Percentiles rank a stretch among this genome's conserved stretches.
Evolutionary conservation across 257 asterid genomes (phyloP).

Genomic region (Galeopsis tetrahit): DNA sequence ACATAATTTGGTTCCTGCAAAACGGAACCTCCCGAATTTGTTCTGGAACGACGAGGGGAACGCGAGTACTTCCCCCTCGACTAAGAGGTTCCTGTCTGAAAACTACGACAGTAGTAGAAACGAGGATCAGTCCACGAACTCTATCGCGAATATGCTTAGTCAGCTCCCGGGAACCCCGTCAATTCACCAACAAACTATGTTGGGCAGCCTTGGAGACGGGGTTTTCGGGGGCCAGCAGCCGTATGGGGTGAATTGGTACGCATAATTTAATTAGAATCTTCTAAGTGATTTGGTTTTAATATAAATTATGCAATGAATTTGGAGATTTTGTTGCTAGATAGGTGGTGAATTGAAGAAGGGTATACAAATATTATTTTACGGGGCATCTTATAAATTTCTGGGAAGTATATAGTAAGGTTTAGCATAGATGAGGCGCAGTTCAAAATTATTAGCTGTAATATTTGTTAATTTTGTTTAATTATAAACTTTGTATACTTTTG

Average conservation of each 20-base stretch:
- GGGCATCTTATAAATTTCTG: conserved; percentile 9
- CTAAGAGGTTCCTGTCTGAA: conserved; percentile 56
- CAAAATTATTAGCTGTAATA: conserved; percentile 33
- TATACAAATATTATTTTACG: conserved; percentile 28
- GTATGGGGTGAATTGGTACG: conserved; percentile 63
- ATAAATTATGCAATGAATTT: background rate
- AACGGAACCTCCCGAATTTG: conserved; percentile 42
- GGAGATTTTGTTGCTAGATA: conserved; percentile 37
- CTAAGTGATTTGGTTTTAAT: background rate
- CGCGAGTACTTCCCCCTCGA: conserved; percentile 41
- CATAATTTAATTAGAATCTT: conserved; percentile 24
- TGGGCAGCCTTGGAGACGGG: conserved; percentile 70
- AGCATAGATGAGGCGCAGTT: conserved; percentile 45
- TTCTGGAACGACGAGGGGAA: conserved; percentile 59
- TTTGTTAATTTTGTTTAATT: conserved; percentile 27
- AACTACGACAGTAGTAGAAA: conserved; percentile 26
- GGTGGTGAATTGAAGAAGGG: background rate
- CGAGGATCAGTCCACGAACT: conserved; percentile 46
- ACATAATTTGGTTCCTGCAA: conserved; percentile 40
- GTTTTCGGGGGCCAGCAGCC: conserved; percentile 51
- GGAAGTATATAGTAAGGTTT: conserved; percentile 14
- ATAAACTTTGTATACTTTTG: conserved; percentile 22
- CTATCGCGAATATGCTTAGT: conserved; percentile 54
- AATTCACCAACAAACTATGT: conserved; percentile 52
- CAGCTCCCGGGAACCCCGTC: conserved; percentile 70